Evolutionary conservation across 805 yeast species (phyloP).

Genomic region (Sugiyamaella valdiviana): DNA sequence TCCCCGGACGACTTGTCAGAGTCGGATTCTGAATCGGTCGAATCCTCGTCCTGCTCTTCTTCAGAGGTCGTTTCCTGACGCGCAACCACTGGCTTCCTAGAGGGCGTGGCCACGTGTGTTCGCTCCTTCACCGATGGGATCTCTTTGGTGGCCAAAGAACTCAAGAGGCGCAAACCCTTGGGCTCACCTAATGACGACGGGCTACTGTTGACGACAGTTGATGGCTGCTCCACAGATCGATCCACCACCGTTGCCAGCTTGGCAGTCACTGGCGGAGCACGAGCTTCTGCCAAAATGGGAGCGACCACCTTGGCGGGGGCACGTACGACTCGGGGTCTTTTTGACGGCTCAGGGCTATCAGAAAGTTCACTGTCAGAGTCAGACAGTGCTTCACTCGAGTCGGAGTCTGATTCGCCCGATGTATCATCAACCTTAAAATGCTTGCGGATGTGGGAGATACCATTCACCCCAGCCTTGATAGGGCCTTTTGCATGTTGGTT

Average conservation of each 20-base stretch:
- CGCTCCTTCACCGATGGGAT: not conserved
- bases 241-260: not conserved
- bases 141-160: not conserved
- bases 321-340: conserved; percentile 12
- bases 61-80: not conserved
- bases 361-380: conserved; percentile 12
- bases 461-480: not conserved
- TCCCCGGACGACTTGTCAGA: conserved; percentile 11
- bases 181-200: not conserved
- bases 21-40: conserved; percentile 16
- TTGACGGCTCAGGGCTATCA: conserved; percentile 13
- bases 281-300: not conserved
- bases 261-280: not conserved
- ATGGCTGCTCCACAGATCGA: not conserved
- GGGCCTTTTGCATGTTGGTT: not conserved
- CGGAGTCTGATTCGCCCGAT: conserved; percentile 11
- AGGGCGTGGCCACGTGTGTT: not conserved
- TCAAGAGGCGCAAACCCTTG: not conserved
- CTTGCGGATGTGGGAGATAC: not conserved
- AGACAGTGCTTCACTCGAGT: not conserved
- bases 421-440: not conserved
- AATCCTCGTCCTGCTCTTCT: conserved; percentile 5
- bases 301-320: conserved; percentile 9
- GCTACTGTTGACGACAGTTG: not conserved
- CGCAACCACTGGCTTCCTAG: not conserved